Percentiles rank a stretch among this genome's conserved stretches.
Evolutionary conservation across 345 rosid genomes (phyloP).

Genomic region (Linum tenue): DNA sequence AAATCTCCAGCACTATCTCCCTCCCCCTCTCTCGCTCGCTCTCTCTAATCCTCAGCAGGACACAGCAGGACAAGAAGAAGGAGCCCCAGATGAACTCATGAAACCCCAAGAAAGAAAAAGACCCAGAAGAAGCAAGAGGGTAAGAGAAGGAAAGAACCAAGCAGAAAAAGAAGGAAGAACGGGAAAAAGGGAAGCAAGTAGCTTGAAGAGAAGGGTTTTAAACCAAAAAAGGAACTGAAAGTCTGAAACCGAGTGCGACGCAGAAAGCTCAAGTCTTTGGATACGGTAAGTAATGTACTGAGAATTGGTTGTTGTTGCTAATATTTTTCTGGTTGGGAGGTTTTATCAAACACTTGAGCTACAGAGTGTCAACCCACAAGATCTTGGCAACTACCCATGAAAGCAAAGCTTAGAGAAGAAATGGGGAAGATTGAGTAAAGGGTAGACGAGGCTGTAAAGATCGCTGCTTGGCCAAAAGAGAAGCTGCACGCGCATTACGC

Average conservation of each 20-base stretch:
- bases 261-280: slow-evolving; percentile 14
- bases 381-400: slow-evolving; percentile 39
- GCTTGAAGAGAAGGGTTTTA: slow-evolving; percentile 13
- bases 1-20: slow-evolving; percentile 12
- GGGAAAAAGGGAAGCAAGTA: slow-evolving; percentile 13
- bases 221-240: background rate
- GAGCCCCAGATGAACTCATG: slow-evolving; percentile 25
- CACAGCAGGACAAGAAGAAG: slow-evolving; percentile 32
- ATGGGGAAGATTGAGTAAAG: slow-evolving; percentile 11
- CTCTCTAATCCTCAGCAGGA: slow-evolving; percentile 12
- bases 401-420: slow-evolving; percentile 25
- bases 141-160: background rate
- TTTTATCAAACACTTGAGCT: background rate
- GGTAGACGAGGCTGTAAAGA: background rate
- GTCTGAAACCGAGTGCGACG: background rate
- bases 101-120: slow-evolving; percentile 8
- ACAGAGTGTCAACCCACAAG: slow-evolving; percentile 2
- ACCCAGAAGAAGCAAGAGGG: slow-evolving; percentile 11
- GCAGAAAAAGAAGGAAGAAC: background rate
- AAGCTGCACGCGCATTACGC: slow-evolving; percentile 4
- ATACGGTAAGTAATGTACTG: background rate
- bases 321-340: slow-evolving; percentile 7
- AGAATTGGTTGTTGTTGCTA: background rate
- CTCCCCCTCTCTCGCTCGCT: slow-evolving; percentile 14
- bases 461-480: slow-evolving; percentile 11